A percentile compares a stretch with the other conserved stretches of the same genome.
phyloP scores from a whole-genome alignment of 495 filamentous ascomycete species.

The Aspergillus biplanus region DNA sequence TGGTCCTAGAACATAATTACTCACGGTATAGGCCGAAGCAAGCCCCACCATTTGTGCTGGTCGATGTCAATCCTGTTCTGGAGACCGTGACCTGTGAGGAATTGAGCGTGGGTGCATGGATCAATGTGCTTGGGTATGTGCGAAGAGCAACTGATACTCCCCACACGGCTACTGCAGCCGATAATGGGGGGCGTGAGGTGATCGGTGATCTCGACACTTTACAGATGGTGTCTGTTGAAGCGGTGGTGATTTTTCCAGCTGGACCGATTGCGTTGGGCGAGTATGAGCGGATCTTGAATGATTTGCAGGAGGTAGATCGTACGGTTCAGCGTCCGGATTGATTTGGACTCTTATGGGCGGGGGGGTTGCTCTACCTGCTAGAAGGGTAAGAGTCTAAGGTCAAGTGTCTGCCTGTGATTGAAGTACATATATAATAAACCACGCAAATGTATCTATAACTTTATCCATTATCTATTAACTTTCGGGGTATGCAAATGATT shows the following conservation, averaged over 20 bases:
- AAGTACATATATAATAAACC: too few relatives aligned
- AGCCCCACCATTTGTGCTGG: slow-evolving; percentile 49
- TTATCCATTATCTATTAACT: slow-evolving; percentile 15
- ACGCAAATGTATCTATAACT: not conserved
- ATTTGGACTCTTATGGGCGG: not conserved
- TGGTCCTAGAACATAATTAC: slow-evolving; percentile 70
- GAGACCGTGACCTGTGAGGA: slow-evolving; percentile 65
- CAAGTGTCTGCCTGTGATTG: too few relatives aligned
- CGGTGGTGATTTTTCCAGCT: slow-evolving; percentile 67
- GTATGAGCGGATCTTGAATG: slow-evolving; percentile 59
- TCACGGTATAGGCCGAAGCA: slow-evolving; percentile 40
- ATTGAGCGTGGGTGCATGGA: slow-evolving; percentile 78
- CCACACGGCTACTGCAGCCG: not conserved
- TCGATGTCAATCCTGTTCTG: slow-evolving; percentile 74
- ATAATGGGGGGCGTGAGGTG: not conserved
- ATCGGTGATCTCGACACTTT: slow-evolving; percentile 1
- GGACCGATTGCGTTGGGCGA: slow-evolving; percentile 63
- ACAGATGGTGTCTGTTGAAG: slow-evolving; percentile 56
- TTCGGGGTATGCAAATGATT: not conserved
- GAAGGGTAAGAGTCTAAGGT: too few relatives aligned
- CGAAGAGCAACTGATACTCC: slow-evolving; percentile 25
- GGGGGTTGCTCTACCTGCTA: not conserved
- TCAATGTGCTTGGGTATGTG: slow-evolving; percentile 88
- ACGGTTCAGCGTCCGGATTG: slow-evolving; percentile 23
- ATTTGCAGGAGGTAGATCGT: slow-evolving; percentile 39